phyloP scores from a whole-genome alignment of 1,139 yeast species.

The Arxiozyma slooffiae region DNA sequence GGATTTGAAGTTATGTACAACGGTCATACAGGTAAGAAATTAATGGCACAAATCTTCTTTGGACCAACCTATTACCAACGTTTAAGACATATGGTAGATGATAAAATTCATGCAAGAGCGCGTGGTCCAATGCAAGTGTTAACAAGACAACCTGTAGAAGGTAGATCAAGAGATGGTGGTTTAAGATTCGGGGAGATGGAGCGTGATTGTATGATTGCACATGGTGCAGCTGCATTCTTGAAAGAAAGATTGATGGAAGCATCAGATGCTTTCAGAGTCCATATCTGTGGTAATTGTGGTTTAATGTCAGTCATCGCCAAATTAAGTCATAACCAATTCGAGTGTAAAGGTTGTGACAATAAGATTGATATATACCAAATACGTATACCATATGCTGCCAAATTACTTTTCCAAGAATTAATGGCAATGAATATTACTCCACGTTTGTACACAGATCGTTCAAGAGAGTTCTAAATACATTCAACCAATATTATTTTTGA shows the following conservation, averaged over 20 bases:
- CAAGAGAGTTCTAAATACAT: constrained; percentile 27
- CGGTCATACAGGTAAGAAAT: constrained; percentile 95
- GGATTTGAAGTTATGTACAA: constrained; percentile 98
- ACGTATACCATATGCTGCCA: constrained; percentile 96
- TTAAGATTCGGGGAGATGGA: constrained; percentile 99
- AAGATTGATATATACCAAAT: constrained; percentile 96
- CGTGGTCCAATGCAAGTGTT: constrained; percentile 98
- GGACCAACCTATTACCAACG: constrained; percentile 99
- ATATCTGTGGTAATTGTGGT: constrained; percentile 96
- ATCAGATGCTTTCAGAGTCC: constrained; percentile 96
- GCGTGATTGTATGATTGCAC: constrained; percentile 99
- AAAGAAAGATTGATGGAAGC: constrained; percentile 98
- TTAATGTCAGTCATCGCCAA: constrained; percentile 96
- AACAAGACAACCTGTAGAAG: constrained; percentile 98
- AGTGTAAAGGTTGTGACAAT: constrained; percentile 96
- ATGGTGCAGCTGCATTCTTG: constrained; percentile 96
- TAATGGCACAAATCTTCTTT: constrained; percentile 96
- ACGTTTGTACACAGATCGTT: constrained; percentile 63
- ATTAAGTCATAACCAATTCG: constrained; percentile 92
- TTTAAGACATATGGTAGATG: constrained; percentile 98
- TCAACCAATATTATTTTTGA: background rate
- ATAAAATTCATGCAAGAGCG: constrained; percentile 98
- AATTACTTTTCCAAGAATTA: constrained; percentile 89
- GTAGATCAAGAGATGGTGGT: constrained; percentile 99
- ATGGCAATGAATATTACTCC: constrained; percentile 98